Conservation (phyloP, 306 rosid genomes). For the Castanea crenata region DNA sequence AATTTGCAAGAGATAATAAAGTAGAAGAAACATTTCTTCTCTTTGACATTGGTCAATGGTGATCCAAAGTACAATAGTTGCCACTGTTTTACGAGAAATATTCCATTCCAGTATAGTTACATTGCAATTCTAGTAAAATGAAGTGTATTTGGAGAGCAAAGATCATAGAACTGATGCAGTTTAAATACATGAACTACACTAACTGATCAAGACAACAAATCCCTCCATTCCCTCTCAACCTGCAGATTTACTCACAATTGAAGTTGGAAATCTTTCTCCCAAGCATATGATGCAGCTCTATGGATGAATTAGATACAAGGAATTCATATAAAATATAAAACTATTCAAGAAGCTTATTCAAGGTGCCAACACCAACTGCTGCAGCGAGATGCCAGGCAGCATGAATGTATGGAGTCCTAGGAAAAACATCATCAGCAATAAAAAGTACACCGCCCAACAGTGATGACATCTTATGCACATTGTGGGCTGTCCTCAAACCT, state of each 20-base stretch:
- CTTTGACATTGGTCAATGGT: neutral
- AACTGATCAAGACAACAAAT: slow-evolving; percentile 10
- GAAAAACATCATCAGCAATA: slow-evolving; percentile 77
- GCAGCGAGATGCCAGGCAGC: slow-evolving; percentile 99
- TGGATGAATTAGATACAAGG: neutral
- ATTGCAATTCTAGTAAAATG: neutral
- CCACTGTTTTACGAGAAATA: neutral
- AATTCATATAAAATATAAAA: slow-evolving; percentile 1
- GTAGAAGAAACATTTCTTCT: neutral
- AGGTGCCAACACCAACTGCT: slow-evolving; percentile 86
- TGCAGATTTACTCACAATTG: slow-evolving; percentile 4
- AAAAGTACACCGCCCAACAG: slow-evolving; percentile 74
- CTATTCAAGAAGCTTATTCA: slow-evolving; percentile 94
- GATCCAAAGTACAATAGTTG: neutral
- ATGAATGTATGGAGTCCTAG: slow-evolving; percentile 82
- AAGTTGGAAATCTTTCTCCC: slow-evolving; percentile 28
- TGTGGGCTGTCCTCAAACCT: slow-evolving; percentile 72
- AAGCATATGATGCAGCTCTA: slow-evolving; percentile 14
- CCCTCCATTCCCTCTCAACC: neutral
- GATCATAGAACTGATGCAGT: slow-evolving; percentile 6
- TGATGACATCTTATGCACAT: slow-evolving; percentile 83
- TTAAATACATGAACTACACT: slow-evolving; percentile 12
- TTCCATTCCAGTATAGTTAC: neutral
- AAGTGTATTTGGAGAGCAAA: neutral
- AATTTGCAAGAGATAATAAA: neutral